A percentile compares a stretch with the other conserved stretches of the same genome.
phyloP scores from a whole-genome alignment of 2,329 filamentous ascomycete species.

The Zymoseptoria passerinii region DNA sequence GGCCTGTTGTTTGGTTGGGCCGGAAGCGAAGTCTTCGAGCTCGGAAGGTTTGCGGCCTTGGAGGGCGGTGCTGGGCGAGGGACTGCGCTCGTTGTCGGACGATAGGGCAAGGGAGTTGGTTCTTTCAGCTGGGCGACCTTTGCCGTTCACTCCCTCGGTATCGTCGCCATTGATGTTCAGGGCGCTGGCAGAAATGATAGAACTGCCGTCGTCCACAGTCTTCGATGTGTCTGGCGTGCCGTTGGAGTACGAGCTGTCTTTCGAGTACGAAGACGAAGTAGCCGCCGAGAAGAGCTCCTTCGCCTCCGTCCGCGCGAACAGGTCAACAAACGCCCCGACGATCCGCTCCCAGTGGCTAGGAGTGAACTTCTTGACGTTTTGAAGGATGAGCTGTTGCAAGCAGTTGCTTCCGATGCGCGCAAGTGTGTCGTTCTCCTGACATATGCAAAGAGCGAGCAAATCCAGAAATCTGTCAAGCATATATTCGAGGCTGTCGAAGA shows the following conservation, averaged over 20 bases:
- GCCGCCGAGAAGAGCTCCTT: constrained; percentile 91
- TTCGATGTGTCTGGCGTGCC: constrained; percentile 13
- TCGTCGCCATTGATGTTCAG: constrained; percentile 36
- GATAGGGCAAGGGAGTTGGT: constrained; percentile 10
- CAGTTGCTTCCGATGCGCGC: constrained; percentile 98
- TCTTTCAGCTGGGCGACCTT: constrained; percentile 2
- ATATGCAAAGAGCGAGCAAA: constrained; percentile 89
- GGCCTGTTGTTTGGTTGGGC: constrained; percentile 66
- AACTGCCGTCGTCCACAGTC: constrained; percentile 11
- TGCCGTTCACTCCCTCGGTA: constrained; percentile 11
- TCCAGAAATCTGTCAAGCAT: constrained; percentile 98
- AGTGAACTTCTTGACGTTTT: constrained; percentile 90
- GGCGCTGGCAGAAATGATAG: constrained; percentile 28
- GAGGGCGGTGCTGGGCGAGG: constrained; percentile 10
- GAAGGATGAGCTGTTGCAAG: constrained; percentile 87
- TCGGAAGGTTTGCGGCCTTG: constrained; percentile 30
- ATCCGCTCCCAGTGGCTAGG: constrained; percentile 87
- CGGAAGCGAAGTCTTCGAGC: constrained; percentile 78
- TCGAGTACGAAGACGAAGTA: constrained; percentile 33
- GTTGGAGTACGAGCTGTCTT: constrained; percentile 19
- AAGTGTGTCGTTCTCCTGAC: constrained; percentile 97
- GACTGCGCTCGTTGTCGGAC: constrained; percentile 4
- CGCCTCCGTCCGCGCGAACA: constrained; percentile 91
- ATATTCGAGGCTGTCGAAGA: constrained; percentile 90
- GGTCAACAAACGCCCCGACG: constrained; percentile 87